phyloP scores from a whole-genome alignment of 1,284 basidiomycete species.

The Phellopilus nigrolimitatus region DNA sequence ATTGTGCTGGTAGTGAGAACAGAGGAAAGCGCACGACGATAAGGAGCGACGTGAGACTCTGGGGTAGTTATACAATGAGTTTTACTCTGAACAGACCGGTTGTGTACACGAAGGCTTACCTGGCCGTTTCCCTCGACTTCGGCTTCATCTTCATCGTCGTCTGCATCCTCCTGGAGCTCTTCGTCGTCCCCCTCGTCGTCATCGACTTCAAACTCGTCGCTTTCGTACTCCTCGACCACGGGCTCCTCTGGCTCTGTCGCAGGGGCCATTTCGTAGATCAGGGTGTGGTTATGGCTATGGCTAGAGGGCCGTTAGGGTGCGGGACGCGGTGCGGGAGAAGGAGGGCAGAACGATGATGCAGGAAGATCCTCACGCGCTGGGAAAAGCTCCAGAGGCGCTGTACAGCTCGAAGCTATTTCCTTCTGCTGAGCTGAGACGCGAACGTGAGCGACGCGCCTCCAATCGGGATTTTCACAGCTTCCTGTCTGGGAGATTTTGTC shows the following conservation, averaged over 20 bases:
- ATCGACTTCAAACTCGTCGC: slow-evolving; percentile 20
- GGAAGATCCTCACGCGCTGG: no score
- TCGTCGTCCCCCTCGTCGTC: slow-evolving; percentile 15
- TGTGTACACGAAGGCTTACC: slow-evolving; percentile 1
- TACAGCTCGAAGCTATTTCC: no score
- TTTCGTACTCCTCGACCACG: slow-evolving; percentile 17
- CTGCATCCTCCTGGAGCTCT: slow-evolving; percentile 4
- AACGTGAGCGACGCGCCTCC: no score
- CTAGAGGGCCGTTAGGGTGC: neutral
- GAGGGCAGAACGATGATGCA: no score
- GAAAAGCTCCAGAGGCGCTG: no score
- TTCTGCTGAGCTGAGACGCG: no score
- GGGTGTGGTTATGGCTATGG: neutral
- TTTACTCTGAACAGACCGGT: neutral
- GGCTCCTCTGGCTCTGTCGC: slow-evolving; percentile 7
- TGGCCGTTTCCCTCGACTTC: slow-evolving; percentile 9
- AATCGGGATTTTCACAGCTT: no score
- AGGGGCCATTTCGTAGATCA: slow-evolving; percentile 6
- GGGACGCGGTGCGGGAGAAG: no score
- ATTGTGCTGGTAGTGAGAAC: no score
- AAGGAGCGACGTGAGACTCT: slow-evolving; percentile 19
- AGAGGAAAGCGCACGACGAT: slow-evolving; percentile 13
- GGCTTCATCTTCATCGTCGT: slow-evolving; percentile 16
- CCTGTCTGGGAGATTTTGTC: no score
- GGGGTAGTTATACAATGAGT: neutral